These are phyloP conservation scores for Phytophthora capsici DNA, from an alignment of 352 stramenopile species.

Conservation along the genomic window DNA sequence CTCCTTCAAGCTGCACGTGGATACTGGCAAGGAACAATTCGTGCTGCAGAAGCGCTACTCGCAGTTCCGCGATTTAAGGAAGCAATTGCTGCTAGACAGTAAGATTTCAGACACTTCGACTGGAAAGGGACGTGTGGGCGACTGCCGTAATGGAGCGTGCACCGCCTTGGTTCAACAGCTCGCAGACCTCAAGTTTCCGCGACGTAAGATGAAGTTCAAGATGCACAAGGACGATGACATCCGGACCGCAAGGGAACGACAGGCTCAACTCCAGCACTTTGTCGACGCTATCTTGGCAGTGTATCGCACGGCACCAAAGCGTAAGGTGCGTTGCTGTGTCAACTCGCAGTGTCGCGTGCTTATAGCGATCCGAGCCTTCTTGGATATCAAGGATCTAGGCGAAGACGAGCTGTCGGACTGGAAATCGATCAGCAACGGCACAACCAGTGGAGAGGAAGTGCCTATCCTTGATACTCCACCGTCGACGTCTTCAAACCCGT, in stretches of 20 bases:
- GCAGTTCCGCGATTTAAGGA: constrained; percentile 70
- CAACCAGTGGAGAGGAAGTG: constrained; percentile 20
- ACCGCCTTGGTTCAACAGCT: constrained; percentile 45
- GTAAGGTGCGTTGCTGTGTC: constrained; percentile 65
- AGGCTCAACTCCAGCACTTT: constrained; percentile 56
- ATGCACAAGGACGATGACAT: constrained; percentile 36
- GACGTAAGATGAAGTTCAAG: constrained; percentile 41
- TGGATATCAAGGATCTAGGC: constrained; percentile 44
- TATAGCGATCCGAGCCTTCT: constrained; percentile 52
- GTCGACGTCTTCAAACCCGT: constrained; percentile 7
- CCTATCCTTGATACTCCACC: constrained; percentile 31
- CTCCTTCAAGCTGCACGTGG: constrained; percentile 62
- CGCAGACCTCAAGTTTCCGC: constrained; percentile 59
- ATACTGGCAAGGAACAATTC: constrained; percentile 58
- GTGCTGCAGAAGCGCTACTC: constrained; percentile 74
- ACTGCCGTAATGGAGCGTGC: constrained; percentile 56
- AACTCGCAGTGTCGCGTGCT: constrained; percentile 58
- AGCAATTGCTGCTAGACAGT: constrained; percentile 43
- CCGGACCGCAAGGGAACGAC: constrained; percentile 44
- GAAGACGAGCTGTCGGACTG: constrained; percentile 30
- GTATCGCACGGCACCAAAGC: constrained; percentile 52
- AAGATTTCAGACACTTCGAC: background rate
- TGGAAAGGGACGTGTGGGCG: constrained; percentile 16
- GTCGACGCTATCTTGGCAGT: constrained; percentile 55
- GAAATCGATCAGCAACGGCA: constrained; percentile 28